Percentiles rank a stretch among this genome's conserved stretches.
Conservation (phyloP, 768 basidiomycete genomes). For the Galerina sulciceps region DNA sequence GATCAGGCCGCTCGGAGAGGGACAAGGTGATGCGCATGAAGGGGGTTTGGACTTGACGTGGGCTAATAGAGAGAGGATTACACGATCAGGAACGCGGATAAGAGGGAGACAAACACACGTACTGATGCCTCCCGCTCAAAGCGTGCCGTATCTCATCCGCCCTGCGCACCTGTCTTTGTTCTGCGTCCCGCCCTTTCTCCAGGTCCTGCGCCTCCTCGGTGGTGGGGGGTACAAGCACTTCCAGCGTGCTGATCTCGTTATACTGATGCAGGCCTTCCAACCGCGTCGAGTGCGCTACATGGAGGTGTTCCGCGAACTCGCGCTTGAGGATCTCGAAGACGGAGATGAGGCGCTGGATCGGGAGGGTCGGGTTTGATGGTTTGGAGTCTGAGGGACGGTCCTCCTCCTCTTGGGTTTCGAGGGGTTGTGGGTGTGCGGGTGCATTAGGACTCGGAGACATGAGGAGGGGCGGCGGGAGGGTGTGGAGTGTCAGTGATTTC, state of each 20-base stretch:
- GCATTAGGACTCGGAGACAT: neutral
- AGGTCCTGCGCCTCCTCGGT: slow-evolving; percentile 1
- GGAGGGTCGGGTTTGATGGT: neutral
- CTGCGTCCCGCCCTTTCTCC: too few species aligned
- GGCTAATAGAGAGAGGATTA: slow-evolving; percentile 43
- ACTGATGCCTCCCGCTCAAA: slow-evolving; percentile 67
- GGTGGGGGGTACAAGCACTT: slow-evolving; percentile 24
- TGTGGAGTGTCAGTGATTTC: slow-evolving; percentile 60
- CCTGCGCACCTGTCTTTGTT: slow-evolving; percentile 31
- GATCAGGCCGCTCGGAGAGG: slow-evolving; percentile 42
- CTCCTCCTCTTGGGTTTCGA: neutral
- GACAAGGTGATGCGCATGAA: slow-evolving; percentile 76
- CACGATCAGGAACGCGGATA: neutral
- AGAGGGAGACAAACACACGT: slow-evolving; percentile 30
- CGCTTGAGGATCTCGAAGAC: slow-evolving; percentile 87
- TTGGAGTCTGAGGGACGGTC: slow-evolving; percentile 8
- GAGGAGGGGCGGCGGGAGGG: slow-evolving; percentile 45
- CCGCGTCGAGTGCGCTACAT: slow-evolving; percentile 41
- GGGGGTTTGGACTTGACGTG: slow-evolving; percentile 59
- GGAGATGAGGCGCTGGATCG: slow-evolving; percentile 68
- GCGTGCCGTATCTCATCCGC: slow-evolving; percentile 43
- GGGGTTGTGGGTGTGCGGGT: neutral
- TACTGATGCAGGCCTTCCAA: slow-evolving; percentile 73
- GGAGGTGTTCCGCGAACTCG: slow-evolving; percentile 65
- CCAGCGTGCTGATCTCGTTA: slow-evolving; percentile 68